phyloP scores from a whole-genome alignment of 2,329 filamentous ascomycete species.

The Beauveria sp. region DNA sequence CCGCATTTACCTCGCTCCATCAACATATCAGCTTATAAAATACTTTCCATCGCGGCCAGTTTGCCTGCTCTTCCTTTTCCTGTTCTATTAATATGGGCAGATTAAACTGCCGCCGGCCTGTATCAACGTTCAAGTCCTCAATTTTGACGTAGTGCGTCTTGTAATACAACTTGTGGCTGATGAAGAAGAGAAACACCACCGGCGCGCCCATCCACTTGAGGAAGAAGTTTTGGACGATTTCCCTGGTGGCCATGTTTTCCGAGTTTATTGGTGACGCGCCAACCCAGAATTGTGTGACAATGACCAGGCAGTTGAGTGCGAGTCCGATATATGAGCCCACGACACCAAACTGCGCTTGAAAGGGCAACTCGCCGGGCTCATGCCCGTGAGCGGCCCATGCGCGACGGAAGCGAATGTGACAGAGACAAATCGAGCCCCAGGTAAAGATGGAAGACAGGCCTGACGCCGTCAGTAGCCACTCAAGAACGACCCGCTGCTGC shows the following conservation, averaged over 20 bases:
- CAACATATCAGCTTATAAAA: slow-evolving; percentile 60
- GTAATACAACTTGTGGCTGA: slow-evolving; percentile 63
- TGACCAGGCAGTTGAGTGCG: slow-evolving; percentile 59
- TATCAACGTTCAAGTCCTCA: slow-evolving; percentile 70
- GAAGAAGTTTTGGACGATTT: slow-evolving; percentile 57
- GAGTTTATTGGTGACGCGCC: slow-evolving; percentile 63
- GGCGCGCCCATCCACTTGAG: slow-evolving; percentile 56
- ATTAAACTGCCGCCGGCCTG: slow-evolving; percentile 71
- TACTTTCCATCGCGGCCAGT: slow-evolving; percentile 65
- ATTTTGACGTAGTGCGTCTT: slow-evolving; percentile 54
- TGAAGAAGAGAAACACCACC: slow-evolving; percentile 55
- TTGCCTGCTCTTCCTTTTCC: slow-evolving; percentile 60
- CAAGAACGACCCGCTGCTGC: slow-evolving; percentile 54
- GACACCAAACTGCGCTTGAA: slow-evolving; percentile 64
- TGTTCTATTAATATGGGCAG: slow-evolving; percentile 63
- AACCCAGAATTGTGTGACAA: slow-evolving; percentile 74
- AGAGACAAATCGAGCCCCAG: slow-evolving; percentile 56
- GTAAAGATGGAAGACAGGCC: slow-evolving; percentile 64
- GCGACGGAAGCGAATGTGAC: slow-evolving; percentile 56
- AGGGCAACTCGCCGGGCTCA: slow-evolving; percentile 63
- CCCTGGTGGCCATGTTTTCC: slow-evolving; percentile 27
- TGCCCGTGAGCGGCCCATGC: slow-evolving; percentile 55
- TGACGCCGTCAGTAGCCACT: slow-evolving; percentile 64
- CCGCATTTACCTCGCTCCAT: not conserved
- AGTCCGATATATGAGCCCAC: slow-evolving; percentile 72